These are phyloP conservation scores for Annona squamosa DNA, from an alignment of 164 flowering plant genomes.

Conservation along the genomic window DNA sequence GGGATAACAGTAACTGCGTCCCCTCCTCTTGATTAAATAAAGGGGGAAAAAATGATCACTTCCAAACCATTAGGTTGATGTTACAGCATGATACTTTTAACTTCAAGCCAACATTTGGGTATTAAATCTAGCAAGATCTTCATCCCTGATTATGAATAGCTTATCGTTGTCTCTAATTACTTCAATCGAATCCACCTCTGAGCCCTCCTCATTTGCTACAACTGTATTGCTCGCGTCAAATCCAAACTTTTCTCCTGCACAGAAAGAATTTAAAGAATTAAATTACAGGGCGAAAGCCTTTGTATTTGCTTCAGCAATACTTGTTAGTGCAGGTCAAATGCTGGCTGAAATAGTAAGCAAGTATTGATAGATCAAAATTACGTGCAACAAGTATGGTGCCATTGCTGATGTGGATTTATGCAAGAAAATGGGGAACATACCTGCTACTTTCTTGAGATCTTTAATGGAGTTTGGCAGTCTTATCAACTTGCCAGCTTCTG, in stretches of 20 bases:
- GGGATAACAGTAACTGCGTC: background rate
- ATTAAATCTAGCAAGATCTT: background rate
- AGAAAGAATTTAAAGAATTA: background rate
- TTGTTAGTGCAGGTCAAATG: background rate
- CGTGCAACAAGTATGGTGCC: background rate
- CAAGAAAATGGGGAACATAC: conserved; percentile 21
- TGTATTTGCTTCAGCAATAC: background rate
- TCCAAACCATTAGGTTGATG: background rate
- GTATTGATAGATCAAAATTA: no score
- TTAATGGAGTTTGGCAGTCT: conserved; percentile 54
- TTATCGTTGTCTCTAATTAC: conserved; percentile 86
- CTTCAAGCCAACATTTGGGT: background rate
- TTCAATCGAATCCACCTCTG: conserved; percentile 72
- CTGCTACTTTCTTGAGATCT: conserved; percentile 74
- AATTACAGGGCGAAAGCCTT: background rate
- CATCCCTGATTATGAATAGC: conserved; percentile 44
- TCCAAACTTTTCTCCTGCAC: conserved; percentile 64
- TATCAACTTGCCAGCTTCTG: conserved; percentile 57
- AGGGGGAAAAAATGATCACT: background rate
- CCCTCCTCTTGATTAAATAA: background rate
- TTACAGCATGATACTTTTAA: background rate
- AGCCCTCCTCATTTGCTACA: conserved; percentile 62
- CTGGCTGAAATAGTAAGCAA: background rate
- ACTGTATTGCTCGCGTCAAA: conserved; percentile 42
- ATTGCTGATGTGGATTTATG: background rate